A percentile compares a stretch with the other conserved stretches of the same genome.
Evolutionary conservation across 805 yeast genomes (phyloP).

Genomic region (Nadsonia fulvescens): DNA sequence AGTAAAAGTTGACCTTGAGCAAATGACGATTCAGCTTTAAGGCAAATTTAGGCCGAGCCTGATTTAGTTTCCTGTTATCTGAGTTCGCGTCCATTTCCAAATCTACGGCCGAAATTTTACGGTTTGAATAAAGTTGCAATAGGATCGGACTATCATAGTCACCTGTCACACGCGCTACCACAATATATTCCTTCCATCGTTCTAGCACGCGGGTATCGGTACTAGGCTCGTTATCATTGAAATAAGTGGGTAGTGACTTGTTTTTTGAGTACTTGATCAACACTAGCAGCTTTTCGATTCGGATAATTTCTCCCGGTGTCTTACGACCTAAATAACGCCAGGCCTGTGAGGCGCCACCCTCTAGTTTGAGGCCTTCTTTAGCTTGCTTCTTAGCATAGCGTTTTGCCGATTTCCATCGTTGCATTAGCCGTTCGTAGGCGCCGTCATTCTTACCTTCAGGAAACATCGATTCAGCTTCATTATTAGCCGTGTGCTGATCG

Average conservation of each 20-base stretch:
- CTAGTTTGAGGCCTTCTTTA: constrained; percentile 1
- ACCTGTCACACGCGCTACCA: constrained; percentile 52
- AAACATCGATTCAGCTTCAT: too few species aligned
- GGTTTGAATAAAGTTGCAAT: constrained; percentile 41
- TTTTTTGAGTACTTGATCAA: constrained; percentile 28
- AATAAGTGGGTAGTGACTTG: constrained; percentile 18
- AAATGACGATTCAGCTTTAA: constrained; percentile 12
- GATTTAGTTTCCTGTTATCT: constrained; percentile 8
- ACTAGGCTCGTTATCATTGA: constrained; percentile 33
- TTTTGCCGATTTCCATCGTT: too few species aligned
- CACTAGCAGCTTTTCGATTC: constrained; percentile 52
- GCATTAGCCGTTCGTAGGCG: too few species aligned
- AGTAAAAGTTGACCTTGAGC: constrained; percentile 36
- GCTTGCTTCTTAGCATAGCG: constrained; percentile 1
- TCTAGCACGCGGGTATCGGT: constrained; percentile 41
- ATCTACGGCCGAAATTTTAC: constrained; percentile 19
- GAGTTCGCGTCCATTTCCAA: too few species aligned
- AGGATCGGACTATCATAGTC: constrained; percentile 31
- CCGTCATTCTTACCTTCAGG: too few species aligned
- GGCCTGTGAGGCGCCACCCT: constrained; percentile 2
- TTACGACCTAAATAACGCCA: constrained; percentile 8
- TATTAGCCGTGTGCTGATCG: too few species aligned
- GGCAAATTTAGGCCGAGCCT: too few species aligned
- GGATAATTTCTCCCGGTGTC: constrained; percentile 40
- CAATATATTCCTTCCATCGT: constrained; percentile 65